phyloP scores from a whole-genome alignment of 345 rosid species.

The Eucalyptus brandiana region DNA sequence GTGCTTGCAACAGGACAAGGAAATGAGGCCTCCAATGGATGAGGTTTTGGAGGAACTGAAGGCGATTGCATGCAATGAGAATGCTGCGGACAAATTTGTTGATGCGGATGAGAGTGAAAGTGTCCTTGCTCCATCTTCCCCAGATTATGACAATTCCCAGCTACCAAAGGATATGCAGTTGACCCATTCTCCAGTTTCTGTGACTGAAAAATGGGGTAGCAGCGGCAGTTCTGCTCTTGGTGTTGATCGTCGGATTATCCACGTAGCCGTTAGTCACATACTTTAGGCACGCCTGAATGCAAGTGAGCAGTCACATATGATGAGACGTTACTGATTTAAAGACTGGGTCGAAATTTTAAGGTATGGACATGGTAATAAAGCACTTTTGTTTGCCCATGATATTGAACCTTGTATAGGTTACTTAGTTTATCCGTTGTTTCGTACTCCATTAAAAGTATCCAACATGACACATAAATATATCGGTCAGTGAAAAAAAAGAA shows the following conservation, averaged over 20 bases:
- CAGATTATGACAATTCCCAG: accelerated
- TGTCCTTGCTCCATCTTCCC: accelerated
- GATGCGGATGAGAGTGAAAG: accelerated
- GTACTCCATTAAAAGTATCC: too few species aligned
- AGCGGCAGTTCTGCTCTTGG: neutral
- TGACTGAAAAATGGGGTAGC: neutral
- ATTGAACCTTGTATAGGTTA: neutral
- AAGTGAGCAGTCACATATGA: too few species aligned
- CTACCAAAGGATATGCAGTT: neutral
- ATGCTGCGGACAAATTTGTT: accelerated
- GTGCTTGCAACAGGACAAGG: too few species aligned
- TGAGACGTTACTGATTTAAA: too few species aligned
- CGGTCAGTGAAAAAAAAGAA: accelerated
- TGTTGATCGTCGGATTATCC: neutral
- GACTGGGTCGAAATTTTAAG: too few species aligned
- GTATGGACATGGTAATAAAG: neutral
- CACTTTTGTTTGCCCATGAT: neutral
- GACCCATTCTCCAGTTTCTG: neutral
- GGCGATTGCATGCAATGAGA: too few species aligned
- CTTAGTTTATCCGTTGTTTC: too few species aligned
- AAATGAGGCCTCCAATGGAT: too few species aligned
- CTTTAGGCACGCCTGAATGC: neutral
- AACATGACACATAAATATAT: too few species aligned
- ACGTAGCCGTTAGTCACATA: neutral
- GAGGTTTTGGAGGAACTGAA: too few species aligned